Evolutionary conservation across 768 basidiomycete species (phyloP).

Genomic region (Russula griseocarnosa): DNA sequence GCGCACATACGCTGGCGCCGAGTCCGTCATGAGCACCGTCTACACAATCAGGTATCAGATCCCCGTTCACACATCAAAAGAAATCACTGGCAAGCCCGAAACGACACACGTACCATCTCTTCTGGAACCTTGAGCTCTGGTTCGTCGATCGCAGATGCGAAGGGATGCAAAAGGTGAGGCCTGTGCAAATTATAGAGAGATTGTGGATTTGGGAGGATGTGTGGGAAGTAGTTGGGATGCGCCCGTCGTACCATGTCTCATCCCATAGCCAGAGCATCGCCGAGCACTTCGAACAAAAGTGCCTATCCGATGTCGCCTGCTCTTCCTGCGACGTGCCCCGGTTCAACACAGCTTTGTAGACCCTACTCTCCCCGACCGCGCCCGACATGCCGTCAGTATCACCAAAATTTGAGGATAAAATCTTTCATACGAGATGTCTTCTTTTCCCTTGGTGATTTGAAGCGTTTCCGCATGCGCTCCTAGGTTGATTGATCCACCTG

Average conservation of each 20-base stretch:
- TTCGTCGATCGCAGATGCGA: slow-evolving; percentile 61
- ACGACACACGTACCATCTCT: slow-evolving; percentile 42
- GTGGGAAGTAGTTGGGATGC: not conserved
- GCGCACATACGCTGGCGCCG: slow-evolving; percentile 57
- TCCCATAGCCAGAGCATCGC: slow-evolving; percentile 67
- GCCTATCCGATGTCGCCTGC: slow-evolving; percentile 52
- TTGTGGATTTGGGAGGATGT: not conserved
- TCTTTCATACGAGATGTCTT: slow-evolving; percentile 46
- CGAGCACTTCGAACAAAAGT: slow-evolving; percentile 61
- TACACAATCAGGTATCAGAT: not conserved
- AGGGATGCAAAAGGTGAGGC: slow-evolving; percentile 64
- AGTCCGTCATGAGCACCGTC: slow-evolving; percentile 31
- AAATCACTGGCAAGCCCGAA: not conserved
- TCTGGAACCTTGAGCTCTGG: slow-evolving; percentile 52
- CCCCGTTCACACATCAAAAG: not conserved
- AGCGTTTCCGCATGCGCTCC: slow-evolving; percentile 51
- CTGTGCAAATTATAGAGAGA: slow-evolving; percentile 33
- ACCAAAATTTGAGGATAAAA: not conserved
- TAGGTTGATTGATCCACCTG: slow-evolving; percentile 64
- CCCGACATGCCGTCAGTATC: not conserved
- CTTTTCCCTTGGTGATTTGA: slow-evolving; percentile 47
- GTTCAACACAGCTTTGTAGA: slow-evolving; percentile 60
- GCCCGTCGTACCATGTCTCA: slow-evolving; percentile 42
- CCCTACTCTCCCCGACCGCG: slow-evolving; percentile 34
- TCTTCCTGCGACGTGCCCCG: slow-evolving; percentile 49